These are phyloP conservation scores for Candida nonsorbophila DNA, from an alignment of 805 yeast genomes.

Conservation along the genomic window DNA sequence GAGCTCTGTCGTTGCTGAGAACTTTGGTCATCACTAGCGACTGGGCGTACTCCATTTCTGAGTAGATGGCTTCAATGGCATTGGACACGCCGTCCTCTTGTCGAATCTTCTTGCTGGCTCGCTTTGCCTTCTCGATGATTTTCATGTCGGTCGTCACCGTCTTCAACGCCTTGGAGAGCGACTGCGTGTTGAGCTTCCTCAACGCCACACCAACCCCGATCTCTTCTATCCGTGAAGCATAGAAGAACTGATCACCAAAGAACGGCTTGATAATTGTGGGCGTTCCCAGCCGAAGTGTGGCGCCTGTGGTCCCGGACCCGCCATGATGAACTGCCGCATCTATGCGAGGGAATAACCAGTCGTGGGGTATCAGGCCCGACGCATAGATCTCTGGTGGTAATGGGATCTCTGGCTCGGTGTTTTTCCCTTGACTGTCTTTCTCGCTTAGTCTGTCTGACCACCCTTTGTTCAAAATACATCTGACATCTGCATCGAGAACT, in stretches of 20 bases:
- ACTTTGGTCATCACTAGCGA: conserved; percentile 47
- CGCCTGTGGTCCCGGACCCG: conserved; percentile 96
- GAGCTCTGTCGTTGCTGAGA: conserved; percentile 21
- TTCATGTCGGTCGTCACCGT: conserved; percentile 63
- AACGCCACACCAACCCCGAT: conserved; percentile 78
- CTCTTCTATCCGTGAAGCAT: conserved; percentile 82
- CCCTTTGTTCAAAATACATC: conserved; percentile 87
- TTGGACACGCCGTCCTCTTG: conserved; percentile 75
- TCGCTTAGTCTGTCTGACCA: conserved; percentile 77
- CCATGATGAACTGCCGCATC: conserved; percentile 98
- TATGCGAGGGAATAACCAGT: conserved; percentile 84
- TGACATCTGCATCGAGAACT: conserved; percentile 71
- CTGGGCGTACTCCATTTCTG: conserved; percentile 72
- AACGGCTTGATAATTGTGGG: conserved; percentile 93
- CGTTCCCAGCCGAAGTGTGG: conserved; percentile 75
- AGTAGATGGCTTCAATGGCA: conserved; percentile 76
- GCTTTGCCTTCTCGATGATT: conserved; percentile 61
- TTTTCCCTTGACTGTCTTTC: conserved; percentile 17
- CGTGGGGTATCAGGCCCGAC: conserved; percentile 79
- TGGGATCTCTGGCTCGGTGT: conserved; percentile 27
- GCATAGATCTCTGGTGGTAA: conserved; percentile 67
- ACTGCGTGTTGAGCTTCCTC: conserved; percentile 58
- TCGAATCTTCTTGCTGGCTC: conserved; percentile 56
- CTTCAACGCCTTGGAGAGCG: conserved; percentile 62
- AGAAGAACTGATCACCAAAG: conserved; percentile 94